Evolutionary conservation across 2,329 filamentous ascomycete genomes (phyloP).

Genomic region (Pseudocercospora pini-densiflorae): DNA sequence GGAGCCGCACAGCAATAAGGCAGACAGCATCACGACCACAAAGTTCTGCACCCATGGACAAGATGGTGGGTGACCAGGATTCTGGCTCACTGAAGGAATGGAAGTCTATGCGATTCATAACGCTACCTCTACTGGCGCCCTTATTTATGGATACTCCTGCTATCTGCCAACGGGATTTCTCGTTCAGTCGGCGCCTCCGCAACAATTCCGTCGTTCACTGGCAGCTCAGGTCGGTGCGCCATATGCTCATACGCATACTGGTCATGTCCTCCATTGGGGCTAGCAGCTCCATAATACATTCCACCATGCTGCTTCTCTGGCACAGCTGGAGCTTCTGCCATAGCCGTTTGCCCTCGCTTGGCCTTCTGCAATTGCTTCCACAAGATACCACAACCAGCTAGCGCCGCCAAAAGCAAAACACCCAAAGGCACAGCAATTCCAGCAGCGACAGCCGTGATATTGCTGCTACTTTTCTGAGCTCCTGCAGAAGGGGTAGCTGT

Average conservation of each 20-base stretch:
- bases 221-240: not conserved
- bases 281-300: not conserved
- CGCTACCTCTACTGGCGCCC: not conserved
- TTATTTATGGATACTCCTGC: slow-evolving; percentile 7
- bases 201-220: not conserved
- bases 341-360: slow-evolving; percentile 33
- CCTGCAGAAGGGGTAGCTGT: slow-evolving; percentile 12
- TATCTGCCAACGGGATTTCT: slow-evolving; percentile 23
- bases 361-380: slow-evolving; percentile 15
- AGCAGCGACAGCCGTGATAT: slow-evolving; percentile 17
- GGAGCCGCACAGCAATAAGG: slow-evolving; percentile 7
- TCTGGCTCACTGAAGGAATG: not conserved
- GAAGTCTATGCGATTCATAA: too few species aligned
- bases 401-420: slow-evolving; percentile 20
- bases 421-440: slow-evolving; percentile 23
- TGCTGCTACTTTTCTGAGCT: slow-evolving; percentile 2
- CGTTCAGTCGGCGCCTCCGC: slow-evolving; percentile 19
- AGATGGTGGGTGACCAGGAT: not conserved
- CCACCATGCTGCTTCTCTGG: not conserved
- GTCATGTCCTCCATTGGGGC: not conserved
- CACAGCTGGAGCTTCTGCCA: not conserved
- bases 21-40: not conserved
- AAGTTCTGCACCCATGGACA: not conserved
- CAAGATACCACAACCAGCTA: slow-evolving; percentile 20
- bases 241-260: not conserved